Conservation (phyloP, 2,329 filamentous ascomycete genomes). For the Aspergillus sp. region DNA sequence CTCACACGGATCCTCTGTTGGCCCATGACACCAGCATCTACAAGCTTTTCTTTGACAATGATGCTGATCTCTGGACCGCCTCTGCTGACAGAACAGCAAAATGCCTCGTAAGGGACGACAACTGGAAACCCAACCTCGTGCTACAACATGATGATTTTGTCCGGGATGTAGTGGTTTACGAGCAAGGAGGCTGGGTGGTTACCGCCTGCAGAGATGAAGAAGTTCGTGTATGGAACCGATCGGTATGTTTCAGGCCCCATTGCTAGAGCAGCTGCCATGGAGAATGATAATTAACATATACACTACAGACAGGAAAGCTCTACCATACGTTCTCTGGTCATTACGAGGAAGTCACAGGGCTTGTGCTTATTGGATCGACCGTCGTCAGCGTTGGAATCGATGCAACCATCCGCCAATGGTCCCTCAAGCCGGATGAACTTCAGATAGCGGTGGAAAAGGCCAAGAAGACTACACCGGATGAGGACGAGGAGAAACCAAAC, state of each 20-base stretch:
- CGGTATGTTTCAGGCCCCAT: slow-evolving; percentile 26
- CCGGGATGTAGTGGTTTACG: slow-evolving; percentile 65
- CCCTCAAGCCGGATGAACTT: slow-evolving; percentile 56
- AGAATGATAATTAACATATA: slow-evolving; percentile 21
- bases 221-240: slow-evolving; percentile 78
- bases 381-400: slow-evolving; percentile 85
- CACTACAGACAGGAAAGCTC: slow-evolving; percentile 57
- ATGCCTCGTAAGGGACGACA: slow-evolving; percentile 62
- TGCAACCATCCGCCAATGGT: slow-evolving; percentile 79
- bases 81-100: slow-evolving; percentile 86
- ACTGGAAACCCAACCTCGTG: slow-evolving; percentile 64
- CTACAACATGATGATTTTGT: slow-evolving; percentile 86
- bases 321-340: slow-evolving; percentile 73
- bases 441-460: slow-evolving; percentile 50
- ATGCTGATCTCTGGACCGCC: slow-evolving; percentile 80
- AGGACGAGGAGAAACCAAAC: slow-evolving; percentile 41
- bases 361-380: slow-evolving; percentile 54
- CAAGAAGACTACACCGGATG: slow-evolving; percentile 36
- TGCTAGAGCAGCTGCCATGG: background rate
- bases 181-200: slow-evolving; percentile 67
- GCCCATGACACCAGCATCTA: slow-evolving; percentile 91
- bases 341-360: slow-evolving; percentile 83
- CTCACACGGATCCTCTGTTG: slow-evolving; percentile 57
- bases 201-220: slow-evolving; percentile 90
- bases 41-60: slow-evolving; percentile 64